Base-by-base conservation (phyloP, 176 grass and related monocot genomes). In the Aegilops bicornis region DNA sequence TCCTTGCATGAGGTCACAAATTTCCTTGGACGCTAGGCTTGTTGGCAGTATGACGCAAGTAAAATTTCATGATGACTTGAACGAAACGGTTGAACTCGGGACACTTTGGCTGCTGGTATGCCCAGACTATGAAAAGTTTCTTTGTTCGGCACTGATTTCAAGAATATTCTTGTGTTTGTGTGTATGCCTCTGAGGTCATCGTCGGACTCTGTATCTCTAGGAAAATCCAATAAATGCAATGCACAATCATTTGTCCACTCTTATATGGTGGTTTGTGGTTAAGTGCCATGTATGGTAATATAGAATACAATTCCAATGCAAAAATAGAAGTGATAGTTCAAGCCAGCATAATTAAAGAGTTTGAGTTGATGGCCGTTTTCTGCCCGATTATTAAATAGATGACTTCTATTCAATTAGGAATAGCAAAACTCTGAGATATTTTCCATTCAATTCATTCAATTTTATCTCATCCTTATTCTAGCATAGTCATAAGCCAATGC, bases 331-430 rank as follows among this genome's bases (percentile, higher is more conserved):
- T 22, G 19, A 37, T 69, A 40, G 20, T 71, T 7, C 35, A 71
- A 71, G 69, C 69, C 69, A 40, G 36, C 35, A 70, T 37, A 70
- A 71, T 22, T 71, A 71, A 39, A 71, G 69, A 71, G 69, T 71
- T 39, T 71, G 52, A 23, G 69, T 71, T 71, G 35, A 71, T 40
- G 33, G 20, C 35, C 2, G 10, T 10, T 40, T 39, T 71, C 20
- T 71, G 69, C 12, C 20, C 22, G 69, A 6, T 71, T 71, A 71
- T 36, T 36, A 40, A 40, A 39, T 58, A 39, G 8, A n/a, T 13
- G 17, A 39, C 68, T 71, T 71, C 4, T n/a, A 58, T 37, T 71
- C 36, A 39, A 37, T 71, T 33, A 35, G 10, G 66, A 69, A 69
- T 33, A 19, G 30, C 17, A 17, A 69, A 10, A 20, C 66, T 69